Base-by-base conservation (phyloP, 106 monocot genomes). In the Vanilla planifolia region DNA sequence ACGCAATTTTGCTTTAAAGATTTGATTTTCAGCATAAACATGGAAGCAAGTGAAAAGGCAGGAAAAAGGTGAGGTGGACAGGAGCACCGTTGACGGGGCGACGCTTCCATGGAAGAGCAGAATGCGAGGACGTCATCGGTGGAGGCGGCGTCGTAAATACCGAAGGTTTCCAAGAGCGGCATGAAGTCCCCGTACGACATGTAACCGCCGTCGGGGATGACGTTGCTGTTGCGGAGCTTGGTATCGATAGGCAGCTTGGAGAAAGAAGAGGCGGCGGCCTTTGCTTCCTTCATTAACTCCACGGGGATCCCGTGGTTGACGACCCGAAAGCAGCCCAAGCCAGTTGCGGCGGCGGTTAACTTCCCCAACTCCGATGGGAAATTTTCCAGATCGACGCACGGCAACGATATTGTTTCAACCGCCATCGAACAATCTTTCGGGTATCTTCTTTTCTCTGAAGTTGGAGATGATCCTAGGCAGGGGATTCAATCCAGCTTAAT, bases 251-350 rank as follows among this genome's bases (percentile, higher is more conserved):
- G 78, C 34, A 71, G 69, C 28, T 74, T 58, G 63, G 74, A 74
- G 33, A 83, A 71, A 23, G 77, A 29, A 3, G 48, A 57, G 13
- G 77, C 70, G 26, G 71, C 71, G 7, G 70, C 69, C 70, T 83
- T 83, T 78, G 74, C 78, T 11, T 70, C 61, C 28, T 66, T 65
- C 59, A 40, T 55, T 30, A 83, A 70, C 46, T 45, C 40, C 37
- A 27, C n/a, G 17, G 82, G 50, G 15, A 83, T 67, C 26, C 82
- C 70, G 44, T 83, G 77, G 50, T 66, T 66, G 42, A 71, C 20
- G 36, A 78, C 74, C 3, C 82, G 73, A 55, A 83, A 83, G 71
- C 82, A 83, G 33, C 82, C 82, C 16, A 59, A 29, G 21, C n/a
- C 21, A 33, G 35, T 26, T 61, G 60, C 62, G 13, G 78, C 82